Base-by-base conservation (phyloP, 257 asterid genomes). In the Plantago major region DNA sequence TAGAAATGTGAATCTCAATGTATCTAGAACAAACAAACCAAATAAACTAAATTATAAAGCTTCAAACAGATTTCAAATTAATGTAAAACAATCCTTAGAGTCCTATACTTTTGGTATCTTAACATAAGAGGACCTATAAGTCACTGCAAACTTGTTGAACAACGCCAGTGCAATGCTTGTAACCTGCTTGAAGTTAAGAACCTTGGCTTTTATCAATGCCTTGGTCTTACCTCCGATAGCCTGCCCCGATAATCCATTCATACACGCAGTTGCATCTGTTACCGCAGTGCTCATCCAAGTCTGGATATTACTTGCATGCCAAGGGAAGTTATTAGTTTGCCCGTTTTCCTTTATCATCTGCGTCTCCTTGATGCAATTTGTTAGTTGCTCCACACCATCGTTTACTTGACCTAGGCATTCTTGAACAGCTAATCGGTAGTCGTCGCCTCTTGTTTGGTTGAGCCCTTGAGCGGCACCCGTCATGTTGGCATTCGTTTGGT, bases 281-380 rank as follows among this genome's bases (percentile, higher is more conserved):
- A 87, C 58, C 44, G 96, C 97, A 7, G 93, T 75, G 70, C 96
- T 90, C 78, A 85, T 81, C 97, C 97, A 87, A 0, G 97, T 87
- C 55, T 74, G 69, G 11, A 77, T 79, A 42, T 84, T 84, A 70
- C 83, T 81, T 4, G 78, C 79, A 48, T 74, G 84, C 89, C 85
- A 82, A 10, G 73, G 70, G 64, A 74, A 80, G 2, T 76, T 69
- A 15, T 53, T 65, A 1, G 52, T 69, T 13, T 8, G 48, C 46
- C 73, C 81, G 38, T 73, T 50, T 61, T 81, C 80, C 65, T 61
- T 75, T 4, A 81, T 78, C 18, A 47, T 55, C 11, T 66, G 70
- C 1, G 77, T 65, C 67, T 81, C 84, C 13, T 53, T 59, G 46
- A 75, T 69, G 43, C 78, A 73, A 1, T 76, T 71, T 4, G 71